Evolutionary conservation across 1,284 basidiomycete genomes (phyloP), one percentile per base, ranked within the genome.

Genomic region (Moniliophthora roreri): DNA sequence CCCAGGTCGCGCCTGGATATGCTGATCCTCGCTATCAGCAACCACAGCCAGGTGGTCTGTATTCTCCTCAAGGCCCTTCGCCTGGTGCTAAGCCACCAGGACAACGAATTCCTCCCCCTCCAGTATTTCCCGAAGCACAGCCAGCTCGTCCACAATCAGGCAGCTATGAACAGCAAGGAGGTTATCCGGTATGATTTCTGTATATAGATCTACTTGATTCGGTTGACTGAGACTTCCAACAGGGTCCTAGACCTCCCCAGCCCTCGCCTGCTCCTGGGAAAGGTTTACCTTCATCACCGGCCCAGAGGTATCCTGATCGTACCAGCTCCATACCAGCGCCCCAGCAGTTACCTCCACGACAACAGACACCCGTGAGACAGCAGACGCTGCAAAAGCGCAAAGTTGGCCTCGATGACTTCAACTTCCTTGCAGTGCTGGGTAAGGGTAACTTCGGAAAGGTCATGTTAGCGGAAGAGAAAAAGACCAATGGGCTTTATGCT

Each of bases 361-460:
- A 50, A 46, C 71, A 70, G 49, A 64, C 63, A 34, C 64, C 63
- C 32, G 60, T 60, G 18, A 75, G 76, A 50, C 69, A 73, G 38
- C 63, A 69, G 16, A 62, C 68, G 34, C 77, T 79, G 46, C 88
- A 87, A 26, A 15, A 23, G 69, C 84, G 94, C 52, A 96, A 95
- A 73, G 91, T 99, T 59, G 94, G 95, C 0, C 78, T 99, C 40
- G 95, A 99, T 69, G 97, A 99, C 71, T 99, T 99, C 80, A 99
- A 99, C 70, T 99, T 99, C 81, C 76, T 99, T 50, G 95, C 97
- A 18, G 97, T 99, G 16, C 83, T 99, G 28, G 97, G 97, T 55
- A 99, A 99, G 74, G 97, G 97, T 67, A 99, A 99, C 74, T 99
- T 99, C 65, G 97, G 97, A 54, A 99, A 99, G 72, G 97, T 99